These are phyloP conservation scores for Boletellus dicymbophilus DNA, from an alignment of 1,284 basidiomycete genomes.

Conservation along the genomic window DNA sequence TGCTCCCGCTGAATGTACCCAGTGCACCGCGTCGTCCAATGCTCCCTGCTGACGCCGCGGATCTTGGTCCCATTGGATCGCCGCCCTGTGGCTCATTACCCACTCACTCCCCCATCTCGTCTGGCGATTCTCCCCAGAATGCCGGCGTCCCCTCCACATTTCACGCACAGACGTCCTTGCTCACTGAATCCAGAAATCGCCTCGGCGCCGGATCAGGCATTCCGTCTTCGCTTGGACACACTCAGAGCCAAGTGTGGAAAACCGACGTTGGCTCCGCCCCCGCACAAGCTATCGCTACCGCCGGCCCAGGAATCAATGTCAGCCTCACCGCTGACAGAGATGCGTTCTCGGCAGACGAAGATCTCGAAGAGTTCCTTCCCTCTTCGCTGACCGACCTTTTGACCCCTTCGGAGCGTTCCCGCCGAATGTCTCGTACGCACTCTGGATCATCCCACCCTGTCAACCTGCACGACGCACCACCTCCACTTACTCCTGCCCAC, in stretches of 20 bases:
- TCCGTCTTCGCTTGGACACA: conserved; percentile 49
- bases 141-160: conserved; percentile 40
- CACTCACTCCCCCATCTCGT: conserved; percentile 56
- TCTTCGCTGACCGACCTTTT: conserved; percentile 85
- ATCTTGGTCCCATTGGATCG: conserved; percentile 79
- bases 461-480: conserved; percentile 23
- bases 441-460: conserved; percentile 41
- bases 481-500: conserved; percentile 13
- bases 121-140: conserved; percentile 74
- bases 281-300: conserved; percentile 9
- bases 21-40: conserved; percentile 40
- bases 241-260: conserved; percentile 31
- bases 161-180: conserved; percentile 34
- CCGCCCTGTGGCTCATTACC: conserved; percentile 54
- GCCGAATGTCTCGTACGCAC: conserved; percentile 75
- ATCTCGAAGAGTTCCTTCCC: conserved; percentile 86
- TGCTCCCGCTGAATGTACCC: conserved; percentile 57
- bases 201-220: conserved; percentile 32
- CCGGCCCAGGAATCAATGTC: conserved; percentile 15
- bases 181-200: conserved; percentile 38
- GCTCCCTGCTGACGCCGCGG: conserved; percentile 37
- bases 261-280: conserved; percentile 27
- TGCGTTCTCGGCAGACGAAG: conserved; percentile 67
- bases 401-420: conserved; percentile 79
- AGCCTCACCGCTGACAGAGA: conserved; percentile 33